phyloP scores from a whole-genome alignment of 768 basidiomycete species.

The Nidula microcarpa region DNA sequence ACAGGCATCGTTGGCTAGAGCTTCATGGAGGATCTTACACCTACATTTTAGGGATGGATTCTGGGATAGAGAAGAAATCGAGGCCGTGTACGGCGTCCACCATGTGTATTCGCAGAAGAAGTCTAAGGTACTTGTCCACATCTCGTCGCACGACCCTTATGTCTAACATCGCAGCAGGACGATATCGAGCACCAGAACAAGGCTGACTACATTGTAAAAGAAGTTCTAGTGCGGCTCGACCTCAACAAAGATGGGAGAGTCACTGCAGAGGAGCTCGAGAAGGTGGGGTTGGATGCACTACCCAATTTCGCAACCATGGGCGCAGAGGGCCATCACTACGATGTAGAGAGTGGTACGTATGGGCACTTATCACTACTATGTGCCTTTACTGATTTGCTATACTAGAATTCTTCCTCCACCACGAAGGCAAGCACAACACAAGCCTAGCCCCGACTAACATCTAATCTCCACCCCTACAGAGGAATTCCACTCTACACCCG shows the following conservation, averaged over 20 bases:
- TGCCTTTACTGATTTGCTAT: background rate
- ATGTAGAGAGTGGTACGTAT: constrained; percentile 78
- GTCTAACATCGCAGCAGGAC: constrained; percentile 37
- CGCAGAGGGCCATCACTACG: constrained; percentile 92
- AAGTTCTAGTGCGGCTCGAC: constrained; percentile 71
- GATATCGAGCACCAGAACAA: constrained; percentile 79
- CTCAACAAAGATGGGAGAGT: constrained; percentile 70
- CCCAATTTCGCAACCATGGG: constrained; percentile 84
- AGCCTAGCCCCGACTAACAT: background rate
- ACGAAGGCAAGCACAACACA: constrained; percentile 65
- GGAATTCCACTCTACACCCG: constrained; percentile 91
- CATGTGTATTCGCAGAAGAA: constrained; percentile 85
- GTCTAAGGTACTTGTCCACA: constrained; percentile 47
- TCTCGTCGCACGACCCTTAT: background rate
- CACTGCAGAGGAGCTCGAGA: constrained; percentile 66
- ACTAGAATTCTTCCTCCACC: constrained; percentile 91
- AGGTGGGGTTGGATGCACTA: constrained; percentile 68
- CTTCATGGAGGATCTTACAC: background rate
- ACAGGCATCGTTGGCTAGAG: background rate
- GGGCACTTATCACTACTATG: background rate
- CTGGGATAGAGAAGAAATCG: constrained; percentile 86
- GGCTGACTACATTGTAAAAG: constrained; percentile 71
- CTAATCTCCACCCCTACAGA: constrained; percentile 39
- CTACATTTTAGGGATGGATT: constrained; percentile 56
- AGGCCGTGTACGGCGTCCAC: constrained; percentile 95